A percentile compares a stretch with the other conserved stretches of the same genome.
These are phyloP conservation scores for Clathrus columnatus DNA, from an alignment of 768 basidiomycete genomes.

Conservation along the genomic window DNA sequence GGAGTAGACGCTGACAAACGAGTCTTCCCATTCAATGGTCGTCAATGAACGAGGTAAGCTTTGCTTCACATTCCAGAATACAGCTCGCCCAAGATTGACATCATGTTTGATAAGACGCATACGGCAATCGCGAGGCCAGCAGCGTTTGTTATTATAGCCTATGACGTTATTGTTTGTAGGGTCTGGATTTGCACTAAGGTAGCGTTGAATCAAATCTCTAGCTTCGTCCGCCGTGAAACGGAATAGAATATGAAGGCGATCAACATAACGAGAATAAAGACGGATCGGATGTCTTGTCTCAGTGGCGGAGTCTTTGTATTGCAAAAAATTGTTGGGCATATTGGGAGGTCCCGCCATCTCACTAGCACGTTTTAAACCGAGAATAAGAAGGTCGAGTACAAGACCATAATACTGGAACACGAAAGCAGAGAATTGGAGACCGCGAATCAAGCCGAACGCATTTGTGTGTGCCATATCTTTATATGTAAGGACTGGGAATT, in stretches of 20 bases:
- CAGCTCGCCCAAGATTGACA: constrained; percentile 95
- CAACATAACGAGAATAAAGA: constrained; percentile 94
- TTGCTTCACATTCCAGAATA: constrained; percentile 99
- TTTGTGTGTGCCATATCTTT: constrained; percentile 99
- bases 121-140: constrained; percentile 98
- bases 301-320: constrained; percentile 89
- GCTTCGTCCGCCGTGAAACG: constrained; percentile 96
- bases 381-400: constrained; percentile 88
- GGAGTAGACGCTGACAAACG: constrained; percentile 94
- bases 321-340: constrained; percentile 97
- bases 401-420: constrained; percentile 99
- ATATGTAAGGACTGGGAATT: constrained; percentile 62
- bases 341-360: constrained; percentile 99
- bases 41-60: constrained; percentile 91
- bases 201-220: constrained; percentile 94
- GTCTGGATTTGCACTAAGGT: constrained; percentile 94
- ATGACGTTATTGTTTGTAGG: constrained; percentile 99
- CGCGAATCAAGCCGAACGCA: constrained; percentile 93
- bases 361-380: constrained; percentile 95
- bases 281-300: constrained; percentile 98
- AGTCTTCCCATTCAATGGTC: constrained; percentile 99
- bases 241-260: constrained; percentile 92
- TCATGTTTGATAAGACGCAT: constrained; percentile 99
- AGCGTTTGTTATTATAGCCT: constrained; percentile 98
- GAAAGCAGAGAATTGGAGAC: constrained; percentile 96